These are phyloP conservation scores for Agrocybe pediades DNA, from an alignment of 768 basidiomycete genomes.

Conservation along the genomic window DNA sequence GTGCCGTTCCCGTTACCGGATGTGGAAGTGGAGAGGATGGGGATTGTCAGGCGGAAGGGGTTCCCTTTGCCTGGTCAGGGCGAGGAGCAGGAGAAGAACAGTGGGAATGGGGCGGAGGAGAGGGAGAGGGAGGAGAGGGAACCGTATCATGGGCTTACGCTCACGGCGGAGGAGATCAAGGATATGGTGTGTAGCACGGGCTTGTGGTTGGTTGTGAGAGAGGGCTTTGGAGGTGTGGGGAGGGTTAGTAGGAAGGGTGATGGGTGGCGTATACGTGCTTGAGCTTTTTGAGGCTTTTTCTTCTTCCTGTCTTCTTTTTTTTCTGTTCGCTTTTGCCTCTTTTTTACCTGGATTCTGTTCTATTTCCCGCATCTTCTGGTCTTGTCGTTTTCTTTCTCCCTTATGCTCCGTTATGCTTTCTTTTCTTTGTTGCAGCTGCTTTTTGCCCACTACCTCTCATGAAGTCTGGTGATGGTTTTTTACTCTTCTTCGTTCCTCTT, in stretches of 20 bases:
- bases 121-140: slow-evolving; percentile 11
- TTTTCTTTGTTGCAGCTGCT: no score
- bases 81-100: neutral
- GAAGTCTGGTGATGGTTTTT: no score
- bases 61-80: slow-evolving; percentile 15
- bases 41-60: slow-evolving; percentile 49
- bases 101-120: slow-evolving; percentile 3
- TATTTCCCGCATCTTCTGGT: neutral
- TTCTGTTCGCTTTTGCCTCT: neutral
- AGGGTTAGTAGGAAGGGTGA: slow-evolving; percentile 77
- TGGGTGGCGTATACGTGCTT: slow-evolving; percentile 75
- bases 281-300: slow-evolving; percentile 7
- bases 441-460: no score
- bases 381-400: no score
- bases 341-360: neutral
- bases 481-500: no score
- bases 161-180: slow-evolving; percentile 93
- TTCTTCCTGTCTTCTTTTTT: neutral
- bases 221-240: slow-evolving; percentile 90
- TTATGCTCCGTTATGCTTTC: no score
- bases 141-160: slow-evolving; percentile 47
- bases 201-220: slow-evolving; percentile 89
- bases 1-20: slow-evolving; percentile 89
- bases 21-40: slow-evolving; percentile 67
- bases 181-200: slow-evolving; percentile 87